Conservation (phyloP, 257 asterid genomes). For the Leptodermis oblonga region DNA sequence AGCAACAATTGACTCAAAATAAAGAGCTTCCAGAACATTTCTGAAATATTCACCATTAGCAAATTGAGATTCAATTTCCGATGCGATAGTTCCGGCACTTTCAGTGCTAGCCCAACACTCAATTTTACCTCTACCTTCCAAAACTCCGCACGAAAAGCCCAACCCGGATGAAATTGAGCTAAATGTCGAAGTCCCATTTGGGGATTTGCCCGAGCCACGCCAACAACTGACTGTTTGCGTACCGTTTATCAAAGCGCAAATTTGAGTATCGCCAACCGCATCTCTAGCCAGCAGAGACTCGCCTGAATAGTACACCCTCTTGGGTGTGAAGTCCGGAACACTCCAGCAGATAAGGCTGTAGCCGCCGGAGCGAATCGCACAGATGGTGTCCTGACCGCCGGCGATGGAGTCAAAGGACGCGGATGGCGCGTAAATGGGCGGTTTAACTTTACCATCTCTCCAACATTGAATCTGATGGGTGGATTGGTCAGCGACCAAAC, state of each 20-base stretch:
- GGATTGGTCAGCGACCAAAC: too few species aligned
- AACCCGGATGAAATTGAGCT: constrained; percentile 53
- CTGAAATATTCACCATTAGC: constrained; percentile 27
- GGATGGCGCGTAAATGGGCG: too few species aligned
- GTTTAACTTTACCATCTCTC: too few species aligned
- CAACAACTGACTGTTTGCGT: constrained; percentile 44
- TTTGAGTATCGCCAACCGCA: constrained; percentile 54
- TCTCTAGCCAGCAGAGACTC: constrained; percentile 35
- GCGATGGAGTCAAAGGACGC: too few species aligned
- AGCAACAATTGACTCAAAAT: constrained; percentile 64
- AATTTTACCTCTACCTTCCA: constrained; percentile 30
- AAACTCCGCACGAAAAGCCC: constrained; percentile 62
- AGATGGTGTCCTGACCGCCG: constrained; percentile 57
- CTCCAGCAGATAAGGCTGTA: constrained; percentile 66
- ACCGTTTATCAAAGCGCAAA: constrained; percentile 45
- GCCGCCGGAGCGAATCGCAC: constrained; percentile 68
- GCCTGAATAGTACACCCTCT: constrained; percentile 45
- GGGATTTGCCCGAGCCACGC: constrained; percentile 37
- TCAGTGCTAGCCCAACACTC: constrained; percentile 54
- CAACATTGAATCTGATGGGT: too few species aligned
- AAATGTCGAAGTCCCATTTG: constrained; percentile 24
- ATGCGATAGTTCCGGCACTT: constrained; percentile 8
- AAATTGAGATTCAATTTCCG: constrained; percentile 38
- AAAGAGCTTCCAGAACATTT: constrained; percentile 25
- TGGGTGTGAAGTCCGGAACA: constrained; percentile 31